Conservation (phyloP, 1,284 basidiomycete genomes). For the Chondrostereum purpureum region DNA sequence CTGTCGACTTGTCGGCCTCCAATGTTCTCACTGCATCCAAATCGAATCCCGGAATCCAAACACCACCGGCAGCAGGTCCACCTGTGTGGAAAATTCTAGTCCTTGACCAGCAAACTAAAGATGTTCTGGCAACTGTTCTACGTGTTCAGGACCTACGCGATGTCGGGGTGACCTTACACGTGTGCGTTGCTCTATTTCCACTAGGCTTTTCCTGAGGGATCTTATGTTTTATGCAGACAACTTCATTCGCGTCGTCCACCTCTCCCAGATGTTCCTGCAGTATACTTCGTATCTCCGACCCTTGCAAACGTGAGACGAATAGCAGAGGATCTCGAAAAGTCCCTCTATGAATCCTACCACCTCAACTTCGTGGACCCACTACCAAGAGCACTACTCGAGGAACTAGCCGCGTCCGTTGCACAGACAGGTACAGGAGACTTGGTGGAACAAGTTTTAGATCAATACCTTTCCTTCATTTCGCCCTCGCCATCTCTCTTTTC, state of each 20-base stretch:
- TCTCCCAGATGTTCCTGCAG: conserved; percentile 91
- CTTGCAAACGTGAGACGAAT: conserved; percentile 83
- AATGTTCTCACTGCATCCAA: conserved; percentile 29
- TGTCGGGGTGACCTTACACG: conserved; percentile 94
- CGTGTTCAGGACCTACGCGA: conserved; percentile 96
- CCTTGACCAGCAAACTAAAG: conserved; percentile 92
- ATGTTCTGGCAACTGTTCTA: conserved; percentile 91
- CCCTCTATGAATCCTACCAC: conserved; percentile 90
- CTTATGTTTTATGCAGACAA: conserved; percentile 51
- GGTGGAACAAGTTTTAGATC: conserved; percentile 86
- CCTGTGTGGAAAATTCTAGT: conserved; percentile 97
- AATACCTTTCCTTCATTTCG: conserved; percentile 95
- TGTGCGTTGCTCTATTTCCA: conserved; percentile 50
- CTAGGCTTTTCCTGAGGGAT: conserved; percentile 1
- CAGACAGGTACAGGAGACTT: conserved; percentile 79
- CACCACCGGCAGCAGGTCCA: conserved; percentile 53
- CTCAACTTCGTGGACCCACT: conserved; percentile 94
- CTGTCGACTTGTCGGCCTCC: conserved; percentile 34
- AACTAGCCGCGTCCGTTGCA: conserved; percentile 87
- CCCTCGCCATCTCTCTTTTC: conserved; percentile 96
- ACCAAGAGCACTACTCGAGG: conserved; percentile 84
- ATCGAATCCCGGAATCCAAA: conserved; percentile 35
- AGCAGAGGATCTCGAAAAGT: conserved; percentile 82
- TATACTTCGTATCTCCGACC: conserved; percentile 96
- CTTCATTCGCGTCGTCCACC: conserved; percentile 86